Evolutionary conservation across 202 grass and related monocot genomes (phyloP).

Genomic region (Digitaria exilis): DNA sequence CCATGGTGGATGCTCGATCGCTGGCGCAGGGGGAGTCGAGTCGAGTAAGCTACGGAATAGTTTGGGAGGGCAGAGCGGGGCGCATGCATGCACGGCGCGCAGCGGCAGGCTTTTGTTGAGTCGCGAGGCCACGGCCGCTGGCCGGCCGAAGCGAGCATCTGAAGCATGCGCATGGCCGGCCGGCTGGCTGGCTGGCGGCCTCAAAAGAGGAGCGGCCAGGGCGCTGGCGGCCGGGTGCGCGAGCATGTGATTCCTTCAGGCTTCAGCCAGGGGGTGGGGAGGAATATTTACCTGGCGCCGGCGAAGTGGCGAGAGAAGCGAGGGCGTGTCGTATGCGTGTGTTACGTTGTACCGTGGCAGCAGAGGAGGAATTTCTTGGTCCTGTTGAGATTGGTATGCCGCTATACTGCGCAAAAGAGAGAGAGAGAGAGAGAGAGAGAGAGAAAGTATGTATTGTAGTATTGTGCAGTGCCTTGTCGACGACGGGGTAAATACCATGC

Average conservation of each 20-base stretch:
- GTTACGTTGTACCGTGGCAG: not conserved
- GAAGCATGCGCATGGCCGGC: not conserved
- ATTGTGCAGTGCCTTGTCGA: not conserved
- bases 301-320: not conserved
- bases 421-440: no score
- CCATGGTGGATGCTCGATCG: no score
- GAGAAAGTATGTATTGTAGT: no score
- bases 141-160: not conserved
- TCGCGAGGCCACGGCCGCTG: not conserved
- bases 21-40: no score
- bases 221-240: not conserved
- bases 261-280: slow-evolving; percentile 26
- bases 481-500: no score
- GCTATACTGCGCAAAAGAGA: no score
- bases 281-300: not conserved
- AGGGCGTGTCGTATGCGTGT: not conserved
- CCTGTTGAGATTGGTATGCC: not conserved
- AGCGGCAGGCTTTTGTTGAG: not conserved
- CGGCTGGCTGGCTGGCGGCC: not conserved
- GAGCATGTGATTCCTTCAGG: not conserved
- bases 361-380: not conserved
- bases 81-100: not conserved
- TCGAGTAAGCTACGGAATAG: no score
- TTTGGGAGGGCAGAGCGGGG: not conserved
- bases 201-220: slow-evolving; percentile 17